Percentiles rank a stretch among this genome's conserved stretches.
These are phyloP conservation scores for Suillus subaureus DNA, from an alignment of 768 basidiomycete genomes.

Conservation along the genomic window DNA sequence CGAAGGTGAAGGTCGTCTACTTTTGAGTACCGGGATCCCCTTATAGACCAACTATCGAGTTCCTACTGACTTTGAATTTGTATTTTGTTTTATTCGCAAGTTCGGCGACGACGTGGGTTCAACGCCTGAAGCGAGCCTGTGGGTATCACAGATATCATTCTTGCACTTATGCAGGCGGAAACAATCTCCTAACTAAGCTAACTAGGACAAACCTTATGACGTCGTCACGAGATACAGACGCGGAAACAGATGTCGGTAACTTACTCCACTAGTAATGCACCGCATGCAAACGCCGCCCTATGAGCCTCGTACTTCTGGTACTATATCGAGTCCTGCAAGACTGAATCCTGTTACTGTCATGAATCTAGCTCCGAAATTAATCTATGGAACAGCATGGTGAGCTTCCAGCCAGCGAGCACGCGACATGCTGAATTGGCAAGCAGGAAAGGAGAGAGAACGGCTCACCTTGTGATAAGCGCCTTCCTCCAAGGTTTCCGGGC, in stretches of 20 bases:
- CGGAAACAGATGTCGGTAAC: background rate
- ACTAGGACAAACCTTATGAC: background rate
- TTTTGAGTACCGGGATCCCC: conserved; percentile 37
- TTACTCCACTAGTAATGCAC: background rate
- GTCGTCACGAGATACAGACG: background rate
- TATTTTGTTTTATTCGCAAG: background rate
- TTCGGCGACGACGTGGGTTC: background rate
- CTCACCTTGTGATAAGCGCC: conserved; percentile 67
- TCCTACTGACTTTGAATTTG: background rate
- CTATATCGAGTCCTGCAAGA: background rate
- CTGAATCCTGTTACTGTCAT: conserved; percentile 20
- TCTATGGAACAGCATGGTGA: conserved; percentile 68
- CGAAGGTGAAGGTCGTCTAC: conserved; percentile 44
- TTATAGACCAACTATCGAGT: background rate
- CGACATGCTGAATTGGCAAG: conserved; percentile 7
- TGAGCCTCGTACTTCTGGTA: background rate
- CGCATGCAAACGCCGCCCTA: conserved; percentile 3
- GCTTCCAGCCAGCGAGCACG: conserved; percentile 9
- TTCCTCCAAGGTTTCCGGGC: conserved; percentile 78
- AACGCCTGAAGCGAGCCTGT: background rate
- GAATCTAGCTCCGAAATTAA: conserved; percentile 45
- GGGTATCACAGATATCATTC: no score
- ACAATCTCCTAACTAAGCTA: background rate
- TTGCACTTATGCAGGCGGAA: no score
- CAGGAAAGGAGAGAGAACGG: conserved; percentile 81